Percentiles rank a stretch among this genome's conserved stretches.
Conservation (phyloP, 805 yeast species). For the Komagataella pastoris region DNA sequence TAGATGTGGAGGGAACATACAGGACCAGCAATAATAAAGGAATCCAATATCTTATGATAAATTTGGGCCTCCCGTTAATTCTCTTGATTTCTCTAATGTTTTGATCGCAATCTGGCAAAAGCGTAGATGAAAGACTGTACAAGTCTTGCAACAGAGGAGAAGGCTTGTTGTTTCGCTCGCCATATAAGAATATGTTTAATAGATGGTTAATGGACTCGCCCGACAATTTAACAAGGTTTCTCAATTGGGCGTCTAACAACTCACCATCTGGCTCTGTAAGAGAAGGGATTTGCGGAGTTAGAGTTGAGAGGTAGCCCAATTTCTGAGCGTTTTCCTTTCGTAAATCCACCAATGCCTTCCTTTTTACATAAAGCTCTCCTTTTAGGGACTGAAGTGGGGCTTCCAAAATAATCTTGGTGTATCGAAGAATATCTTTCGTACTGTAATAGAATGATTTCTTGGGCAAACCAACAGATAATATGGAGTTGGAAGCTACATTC, state of each 20-base stretch:
- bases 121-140: background rate
- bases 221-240: background rate
- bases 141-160: background rate
- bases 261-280: background rate
- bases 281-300: background rate
- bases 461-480: background rate
- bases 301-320: slow-evolving; percentile 14
- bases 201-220: background rate
- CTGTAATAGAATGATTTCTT: slow-evolving; percentile 1
- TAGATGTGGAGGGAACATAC: slow-evolving; percentile 40
- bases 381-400: slow-evolving; percentile 21
- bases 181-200: background rate
- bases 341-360: slow-evolving; percentile 9
- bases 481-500: background rate
- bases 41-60: slow-evolving; percentile 46
- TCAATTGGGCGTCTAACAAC: background rate
- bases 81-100: background rate
- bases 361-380: slow-evolving; percentile 14
- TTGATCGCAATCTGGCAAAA: background rate
- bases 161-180: background rate
- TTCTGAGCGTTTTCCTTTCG: slow-evolving; percentile 18
- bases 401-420: slow-evolving; percentile 14
- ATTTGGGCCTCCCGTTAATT: slow-evolving; percentile 22
- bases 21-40: slow-evolving; percentile 30
- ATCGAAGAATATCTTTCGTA: slow-evolving; percentile 14